A percentile compares a stretch with the other conserved stretches of the same genome.
Conservation (phyloP, 345 rosid species). For the Eucalyptus curtisii region DNA sequence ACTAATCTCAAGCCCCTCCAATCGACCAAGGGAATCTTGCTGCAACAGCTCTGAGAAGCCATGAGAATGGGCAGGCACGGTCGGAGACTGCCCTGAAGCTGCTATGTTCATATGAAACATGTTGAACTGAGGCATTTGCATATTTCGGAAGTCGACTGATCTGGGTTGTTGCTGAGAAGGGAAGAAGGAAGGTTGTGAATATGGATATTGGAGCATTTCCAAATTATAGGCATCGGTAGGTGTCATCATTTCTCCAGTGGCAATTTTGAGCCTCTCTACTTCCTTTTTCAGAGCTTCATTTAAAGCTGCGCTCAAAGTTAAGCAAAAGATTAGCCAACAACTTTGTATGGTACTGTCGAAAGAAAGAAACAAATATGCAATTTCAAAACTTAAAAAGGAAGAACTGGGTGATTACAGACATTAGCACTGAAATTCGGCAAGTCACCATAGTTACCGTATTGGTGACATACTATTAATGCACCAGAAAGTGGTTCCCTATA, state of each 20-base stretch:
- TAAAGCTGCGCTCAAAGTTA: constrained; percentile 31
- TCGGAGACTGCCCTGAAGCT: constrained; percentile 18
- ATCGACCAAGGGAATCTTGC: constrained; percentile 54
- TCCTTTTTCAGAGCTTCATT: constrained; percentile 85
- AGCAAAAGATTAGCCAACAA: neutral
- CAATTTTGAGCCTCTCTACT: constrained; percentile 69
- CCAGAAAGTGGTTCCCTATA: neutral
- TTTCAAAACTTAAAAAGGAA: neutral
- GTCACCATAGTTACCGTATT: neutral
- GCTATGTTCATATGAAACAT: constrained; percentile 30
- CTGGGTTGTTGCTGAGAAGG: constrained; percentile 31
- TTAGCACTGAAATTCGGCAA: neutral
- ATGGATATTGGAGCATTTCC: constrained; percentile 57
- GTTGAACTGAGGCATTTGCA: constrained; percentile 40
- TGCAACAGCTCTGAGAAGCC: constrained; percentile 49
- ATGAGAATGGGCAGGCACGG: constrained; percentile 14
- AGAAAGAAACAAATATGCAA: neutral
- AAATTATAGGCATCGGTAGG: constrained; percentile 49
- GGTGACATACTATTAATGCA: neutral
- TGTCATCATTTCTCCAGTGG: constrained; percentile 63
- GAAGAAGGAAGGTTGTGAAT: constrained; percentile 29
- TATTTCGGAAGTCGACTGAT: constrained; percentile 16
- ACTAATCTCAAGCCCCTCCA: constrained; percentile 81
- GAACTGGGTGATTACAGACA: neutral
- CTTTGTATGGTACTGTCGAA: neutral